Evolutionary conservation across 2,329 filamentous ascomycete genomes (phyloP).

Genomic region (Aurifilum marmelostoma): DNA sequence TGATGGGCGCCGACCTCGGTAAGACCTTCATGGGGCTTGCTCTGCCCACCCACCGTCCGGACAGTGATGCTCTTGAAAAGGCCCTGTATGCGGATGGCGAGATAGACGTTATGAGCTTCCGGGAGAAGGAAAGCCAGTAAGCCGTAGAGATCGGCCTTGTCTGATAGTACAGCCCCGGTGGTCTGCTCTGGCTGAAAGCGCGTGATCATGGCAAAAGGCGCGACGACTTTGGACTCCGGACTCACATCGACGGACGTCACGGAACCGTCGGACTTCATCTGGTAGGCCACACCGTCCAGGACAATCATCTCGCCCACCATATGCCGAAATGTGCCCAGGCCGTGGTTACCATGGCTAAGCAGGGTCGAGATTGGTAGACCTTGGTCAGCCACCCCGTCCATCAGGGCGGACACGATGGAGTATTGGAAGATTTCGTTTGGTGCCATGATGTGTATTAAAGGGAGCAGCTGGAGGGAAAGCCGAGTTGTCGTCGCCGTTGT

Average conservation of each 20-base stretch:
- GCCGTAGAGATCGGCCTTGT: conserved; percentile 36
- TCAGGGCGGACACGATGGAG: conserved; percentile 41
- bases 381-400: conserved; percentile 41
- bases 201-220: conserved; percentile 42
- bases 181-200: conserved; percentile 35
- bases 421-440: conserved; percentile 41
- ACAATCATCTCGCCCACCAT: conserved; percentile 43
- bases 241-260: conserved; percentile 34
- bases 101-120: conserved; percentile 36
- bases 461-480: not conserved
- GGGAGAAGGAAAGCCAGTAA: conserved; percentile 35
- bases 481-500: too few relatives aligned
- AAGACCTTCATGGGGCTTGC: conserved; percentile 35
- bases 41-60: conserved; percentile 40
- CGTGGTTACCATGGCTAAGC: conserved; percentile 40
- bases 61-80: conserved; percentile 37
- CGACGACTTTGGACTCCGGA: conserved; percentile 31
- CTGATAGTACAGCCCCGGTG: conserved; percentile 30
- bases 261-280: conserved; percentile 42
- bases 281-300: conserved; percentile 38
- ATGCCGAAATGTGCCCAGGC: conserved; percentile 41
- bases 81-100: conserved; percentile 38
- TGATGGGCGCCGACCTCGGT: conserved; percentile 37
- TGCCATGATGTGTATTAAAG: too few relatives aligned
- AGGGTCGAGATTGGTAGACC: conserved; percentile 38